phyloP scores from a whole-genome alignment of 2,329 filamentous ascomycete genomes.

The Elsinoe batatas region DNA sequence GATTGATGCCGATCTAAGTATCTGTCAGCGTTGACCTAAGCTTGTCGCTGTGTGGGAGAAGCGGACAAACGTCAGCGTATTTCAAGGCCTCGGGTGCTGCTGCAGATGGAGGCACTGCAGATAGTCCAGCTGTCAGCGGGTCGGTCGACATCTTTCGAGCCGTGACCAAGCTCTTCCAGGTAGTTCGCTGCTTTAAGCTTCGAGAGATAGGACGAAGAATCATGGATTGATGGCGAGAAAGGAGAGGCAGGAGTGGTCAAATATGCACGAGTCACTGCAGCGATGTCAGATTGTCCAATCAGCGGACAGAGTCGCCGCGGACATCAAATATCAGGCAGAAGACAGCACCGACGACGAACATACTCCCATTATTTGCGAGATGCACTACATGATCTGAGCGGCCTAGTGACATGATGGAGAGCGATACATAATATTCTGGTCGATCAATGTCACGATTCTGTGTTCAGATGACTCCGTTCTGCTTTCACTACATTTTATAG shows the following conservation, averaged over 20 bases:
- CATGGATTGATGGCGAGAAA: background rate
- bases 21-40: slow-evolving; percentile 11
- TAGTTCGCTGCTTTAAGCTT: too few species aligned
- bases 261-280: background rate
- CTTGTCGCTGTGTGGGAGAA: slow-evolving; percentile 13
- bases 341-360: too few species aligned
- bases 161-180: too few species aligned
- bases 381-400: too few species aligned
- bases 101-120: slow-evolving; percentile 14
- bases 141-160: slow-evolving; percentile 14
- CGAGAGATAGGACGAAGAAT: background rate
- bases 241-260: background rate
- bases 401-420: too few species aligned
- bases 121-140: slow-evolving; percentile 20
- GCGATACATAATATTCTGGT: too few species aligned
- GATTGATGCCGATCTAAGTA: slow-evolving; percentile 75
- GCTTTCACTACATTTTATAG: background rate
- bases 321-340: background rate
- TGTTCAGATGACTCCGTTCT: too few species aligned
- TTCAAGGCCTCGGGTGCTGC: slow-evolving; percentile 6
- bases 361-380: too few species aligned
- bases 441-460: too few species aligned
- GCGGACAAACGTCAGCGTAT: slow-evolving; percentile 37
- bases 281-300: background rate
- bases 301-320: background rate